Conservation (phyloP, 179 eudicot species). For the Pouteria campechiana region DNA sequence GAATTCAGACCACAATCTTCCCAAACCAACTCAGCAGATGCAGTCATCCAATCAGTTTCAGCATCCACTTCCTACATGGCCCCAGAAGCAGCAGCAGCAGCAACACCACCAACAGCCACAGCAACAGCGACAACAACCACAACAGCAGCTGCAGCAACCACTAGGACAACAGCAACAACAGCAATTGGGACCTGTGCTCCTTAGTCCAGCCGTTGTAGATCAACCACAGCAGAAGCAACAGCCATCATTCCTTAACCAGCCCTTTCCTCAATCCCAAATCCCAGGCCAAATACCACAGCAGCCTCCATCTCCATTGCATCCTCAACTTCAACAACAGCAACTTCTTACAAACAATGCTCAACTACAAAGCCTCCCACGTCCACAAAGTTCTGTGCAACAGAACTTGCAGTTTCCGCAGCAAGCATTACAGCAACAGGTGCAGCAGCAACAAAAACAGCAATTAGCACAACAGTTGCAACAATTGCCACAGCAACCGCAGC, state of each 20-base stretch:
- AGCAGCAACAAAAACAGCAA: constrained; percentile 26
- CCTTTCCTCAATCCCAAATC: too few species aligned
- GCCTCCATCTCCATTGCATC: constrained; percentile 19
- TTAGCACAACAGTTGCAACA: constrained; percentile 45
- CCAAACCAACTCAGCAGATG: constrained; percentile 44
- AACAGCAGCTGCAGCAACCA: constrained; percentile 20
- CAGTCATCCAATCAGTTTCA: constrained; percentile 37
- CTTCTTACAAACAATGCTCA: constrained; percentile 28
- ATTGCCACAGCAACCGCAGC: constrained; percentile 33
- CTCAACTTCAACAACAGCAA: constrained; percentile 71
- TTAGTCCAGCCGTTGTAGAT: constrained; percentile 4
- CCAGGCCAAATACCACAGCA: constrained; percentile 39
- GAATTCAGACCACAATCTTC: constrained; percentile 34
- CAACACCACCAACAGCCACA: constrained; percentile 21
- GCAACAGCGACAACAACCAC: constrained; percentile 22
- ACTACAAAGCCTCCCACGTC: constrained; percentile 33
- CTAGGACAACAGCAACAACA: constrained; percentile 21
- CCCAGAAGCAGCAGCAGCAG: constrained; percentile 38
- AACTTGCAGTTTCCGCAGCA: constrained; percentile 78
- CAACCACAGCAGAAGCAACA: constrained; percentile 17
- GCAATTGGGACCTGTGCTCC: too few species aligned
- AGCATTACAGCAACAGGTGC: constrained; percentile 66
- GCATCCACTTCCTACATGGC: constrained; percentile 43
- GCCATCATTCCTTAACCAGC: too few species aligned
- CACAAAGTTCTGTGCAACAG: constrained; percentile 33